Evolutionary conservation across 2,329 filamentous ascomycete genomes (phyloP).

Genomic region (Metarhizium album): DNA sequence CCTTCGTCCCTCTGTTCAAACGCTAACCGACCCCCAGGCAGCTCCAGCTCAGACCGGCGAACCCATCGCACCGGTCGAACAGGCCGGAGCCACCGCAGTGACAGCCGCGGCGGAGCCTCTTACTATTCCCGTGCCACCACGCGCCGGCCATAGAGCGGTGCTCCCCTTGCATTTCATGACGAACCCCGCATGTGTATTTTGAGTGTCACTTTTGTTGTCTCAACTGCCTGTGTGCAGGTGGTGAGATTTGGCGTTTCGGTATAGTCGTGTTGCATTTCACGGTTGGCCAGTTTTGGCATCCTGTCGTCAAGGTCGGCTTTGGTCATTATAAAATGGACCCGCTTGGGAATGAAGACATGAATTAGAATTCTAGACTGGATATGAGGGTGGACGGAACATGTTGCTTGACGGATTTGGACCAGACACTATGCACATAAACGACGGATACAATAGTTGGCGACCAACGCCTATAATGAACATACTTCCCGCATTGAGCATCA

Average conservation of each 20-base stretch:
- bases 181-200: background rate
- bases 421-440: background rate
- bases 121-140: constrained; percentile 5
- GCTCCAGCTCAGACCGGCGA: constrained; percentile 14
- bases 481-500: background rate
- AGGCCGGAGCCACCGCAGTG: background rate
- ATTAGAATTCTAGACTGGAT: background rate
- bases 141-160: constrained; percentile 4
- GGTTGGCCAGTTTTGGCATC: background rate
- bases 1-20: background rate
- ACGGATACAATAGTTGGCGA: background rate
- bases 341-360: background rate
- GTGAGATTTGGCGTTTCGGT: background rate
- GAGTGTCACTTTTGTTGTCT: background rate
- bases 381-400: background rate
- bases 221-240: background rate
- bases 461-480: background rate
- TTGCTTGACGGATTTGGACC: background rate
- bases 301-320: background rate
- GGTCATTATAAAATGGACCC: background rate
- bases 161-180: background rate
- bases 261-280: background rate
- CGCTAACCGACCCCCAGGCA: constrained; percentile 7
- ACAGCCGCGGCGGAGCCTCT: constrained; percentile 3
- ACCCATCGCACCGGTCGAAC: constrained; percentile 7